Base-by-base conservation (phyloP, 169 alveolate species). In the Miamiensis avidus region DNA sequence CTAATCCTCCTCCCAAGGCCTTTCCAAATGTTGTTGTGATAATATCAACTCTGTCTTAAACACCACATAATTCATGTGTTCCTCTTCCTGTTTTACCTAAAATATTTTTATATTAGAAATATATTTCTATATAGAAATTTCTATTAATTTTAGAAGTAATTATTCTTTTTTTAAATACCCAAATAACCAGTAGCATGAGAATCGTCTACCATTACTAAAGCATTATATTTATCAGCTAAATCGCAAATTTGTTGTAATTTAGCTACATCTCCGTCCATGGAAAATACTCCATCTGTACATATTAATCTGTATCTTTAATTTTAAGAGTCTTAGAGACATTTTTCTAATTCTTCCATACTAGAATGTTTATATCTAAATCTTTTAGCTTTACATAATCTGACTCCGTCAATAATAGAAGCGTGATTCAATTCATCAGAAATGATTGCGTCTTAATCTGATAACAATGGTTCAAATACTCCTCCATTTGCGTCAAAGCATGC, bases 201-300 rank as follows among this genome's bases (percentile, higher is more conserved):
- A 30, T 93, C 96, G 78, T 93, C 96, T 20, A 91, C 94, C 74
- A 88, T 85, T 0, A 91, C 87, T 69, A 84, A 74, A 30, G 96
- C 93, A 72, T 90, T 81, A 75, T 88, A 91, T 81, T 82, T 85
- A 72, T 82, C 75, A 31, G 95, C 94, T 4, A 93, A 89, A 1
- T 77, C 85, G 27, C 82, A 93, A 31, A 91, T 88, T 72, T 88
- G 69, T 31, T 83, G 88, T 27, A 93, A 91, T n/a, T 91, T 91
- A 0, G 96, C 96, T 27, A 93, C 89, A 49, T 93, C 94, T 31
- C 96, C 96, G 82, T 89, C 94, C 96, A 93, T 93, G 1, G 94
- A 88, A 89, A 90, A 93, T 75, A 93, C 94, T 29, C 94, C 94
- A 72, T 93, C 96, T 29, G 94, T 90, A 25, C 89, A 95, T 26